phyloP scores from a whole-genome alignment of 2,329 filamentous ascomycete genomes.

The Diaporthe velutina region DNA sequence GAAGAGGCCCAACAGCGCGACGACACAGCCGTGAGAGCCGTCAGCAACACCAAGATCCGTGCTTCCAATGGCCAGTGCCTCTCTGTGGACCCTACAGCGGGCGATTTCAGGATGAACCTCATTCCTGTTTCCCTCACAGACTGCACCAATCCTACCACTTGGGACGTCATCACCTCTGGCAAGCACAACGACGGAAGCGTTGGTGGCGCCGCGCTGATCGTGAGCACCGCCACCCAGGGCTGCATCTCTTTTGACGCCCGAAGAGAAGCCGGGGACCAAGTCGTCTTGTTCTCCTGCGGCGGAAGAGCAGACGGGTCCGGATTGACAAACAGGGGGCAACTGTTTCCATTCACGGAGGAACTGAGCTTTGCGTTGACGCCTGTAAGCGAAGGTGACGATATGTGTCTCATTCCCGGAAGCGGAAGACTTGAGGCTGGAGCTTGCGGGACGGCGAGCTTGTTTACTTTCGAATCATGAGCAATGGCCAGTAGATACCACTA shows the following conservation, averaged over 20 bases:
- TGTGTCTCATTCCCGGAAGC: conserved; percentile 57
- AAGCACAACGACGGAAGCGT: conserved; percentile 59
- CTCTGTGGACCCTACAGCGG: conserved; percentile 64
- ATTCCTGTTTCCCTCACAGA: conserved; percentile 61
- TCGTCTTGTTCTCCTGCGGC: conserved; percentile 65
- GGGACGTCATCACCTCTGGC: conserved; percentile 64
- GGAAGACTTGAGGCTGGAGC: conserved; percentile 46
- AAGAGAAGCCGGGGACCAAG: conserved; percentile 58
- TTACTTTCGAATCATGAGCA: conserved; percentile 44
- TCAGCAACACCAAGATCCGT: conserved; percentile 59
- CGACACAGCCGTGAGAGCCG: conserved; percentile 59
- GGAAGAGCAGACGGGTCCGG: conserved; percentile 46
- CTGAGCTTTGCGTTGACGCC: conserved; percentile 60
- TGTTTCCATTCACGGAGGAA: conserved; percentile 61
- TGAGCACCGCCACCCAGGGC: conserved; percentile 64
- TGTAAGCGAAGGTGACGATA: conserved; percentile 55
- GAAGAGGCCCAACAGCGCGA: conserved; percentile 63
- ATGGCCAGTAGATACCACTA: neutral
- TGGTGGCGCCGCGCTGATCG: conserved; percentile 57
- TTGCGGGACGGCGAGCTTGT: conserved; percentile 48
- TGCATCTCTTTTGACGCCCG: conserved; percentile 64
- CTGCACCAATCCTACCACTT: conserved; percentile 56
- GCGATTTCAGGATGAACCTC: conserved; percentile 67
- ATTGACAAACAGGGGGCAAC: conserved; percentile 29
- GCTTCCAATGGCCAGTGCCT: conserved; percentile 63